Evolutionary conservation across 2,329 filamentous ascomycete genomes (phyloP), one percentile per base, ranked within the genome.

Genomic region (Aureobasidium sp.): DNA sequence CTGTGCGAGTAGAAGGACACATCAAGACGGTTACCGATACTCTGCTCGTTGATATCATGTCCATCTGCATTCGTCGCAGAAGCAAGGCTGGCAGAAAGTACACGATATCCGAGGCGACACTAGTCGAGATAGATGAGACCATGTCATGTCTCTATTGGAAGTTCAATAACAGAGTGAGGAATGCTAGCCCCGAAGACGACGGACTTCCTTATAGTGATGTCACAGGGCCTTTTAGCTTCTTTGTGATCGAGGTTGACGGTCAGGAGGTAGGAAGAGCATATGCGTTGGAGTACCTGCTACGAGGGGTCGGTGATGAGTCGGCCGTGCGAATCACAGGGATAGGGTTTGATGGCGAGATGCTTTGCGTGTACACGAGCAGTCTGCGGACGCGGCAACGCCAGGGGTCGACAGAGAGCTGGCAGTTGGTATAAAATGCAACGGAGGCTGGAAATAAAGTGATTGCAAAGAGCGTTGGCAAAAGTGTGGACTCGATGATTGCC

Each of bases 161-260:
- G 17, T 44, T n/a, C 27, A 12, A 27, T 3, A 15, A 7, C 6
- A 11, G 25, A 47, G 15, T 29, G 51, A 6, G 49, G 14, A n/a
- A 34, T 27, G 37, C 20, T 34, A 17, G 29, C 8, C 48, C 22
- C 47, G 5, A 20, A 9, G 25, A 27, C 44, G 11, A 37, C 3
- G 65, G 63, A 1, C 42, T 72, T 9, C 72, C 72, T 2, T 70
- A 67, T 53, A 76, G 73, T 39, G n/a, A 62, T 0, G 48, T 70
- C 2, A 76, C 73, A 3, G 74, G 74, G 0, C 66, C 72, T 0
- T 73, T 74, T 51, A 67, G 72, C 1, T 66, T 74, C 47, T 76
- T 76, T 44, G 2, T 37, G 0, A 62, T 76, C 11, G 8, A 52
- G 1, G 44, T 72, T 14, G 63, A 70, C 45, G 71, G 66, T 3